A percentile compares a stretch with the other conserved stretches of the same genome.
Conservation (phyloP, 768 basidiomycete genomes). For the Clathrus columnatus region DNA sequence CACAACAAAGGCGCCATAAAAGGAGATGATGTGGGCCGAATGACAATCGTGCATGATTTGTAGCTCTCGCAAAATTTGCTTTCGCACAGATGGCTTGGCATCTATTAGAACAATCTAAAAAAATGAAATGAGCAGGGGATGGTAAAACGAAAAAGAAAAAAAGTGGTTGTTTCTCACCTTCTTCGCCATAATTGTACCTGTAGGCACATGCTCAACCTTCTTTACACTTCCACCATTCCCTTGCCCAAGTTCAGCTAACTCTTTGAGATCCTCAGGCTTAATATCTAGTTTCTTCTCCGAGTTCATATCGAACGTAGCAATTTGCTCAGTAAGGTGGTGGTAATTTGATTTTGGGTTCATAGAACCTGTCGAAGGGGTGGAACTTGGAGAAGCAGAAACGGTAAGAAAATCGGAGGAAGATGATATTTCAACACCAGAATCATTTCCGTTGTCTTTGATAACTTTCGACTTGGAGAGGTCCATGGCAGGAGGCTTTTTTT, state of each 20-base stretch:
- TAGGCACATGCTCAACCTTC: constrained; percentile 87
- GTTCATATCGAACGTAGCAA: constrained; percentile 81
- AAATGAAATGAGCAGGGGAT: neutral
- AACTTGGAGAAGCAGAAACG: constrained; percentile 38
- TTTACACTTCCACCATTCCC: constrained; percentile 98
- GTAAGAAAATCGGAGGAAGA: constrained; percentile 37
- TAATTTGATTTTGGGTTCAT: constrained; percentile 50
- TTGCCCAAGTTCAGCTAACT: constrained; percentile 84
- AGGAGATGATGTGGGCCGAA: constrained; percentile 90
- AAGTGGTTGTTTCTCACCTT: constrained; percentile 51
- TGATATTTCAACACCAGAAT: constrained; percentile 25
- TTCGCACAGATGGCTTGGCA: constrained; percentile 91
- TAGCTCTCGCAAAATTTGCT: constrained; percentile 94
- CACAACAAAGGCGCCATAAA: constrained; percentile 92
- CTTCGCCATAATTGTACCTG: constrained; percentile 93
- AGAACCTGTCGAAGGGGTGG: constrained; percentile 40
- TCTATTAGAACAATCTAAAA: constrained; percentile 90
- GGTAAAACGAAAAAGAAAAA: neutral
- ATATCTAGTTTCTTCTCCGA: constrained; percentile 77
- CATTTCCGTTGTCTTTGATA: constrained; percentile 24
- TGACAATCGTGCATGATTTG: constrained; percentile 99
- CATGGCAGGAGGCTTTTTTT: constrained; percentile 27
- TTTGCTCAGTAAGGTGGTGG: constrained; percentile 74
- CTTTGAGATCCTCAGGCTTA: constrained; percentile 82
- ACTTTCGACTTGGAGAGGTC: constrained; percentile 25